Percentiles rank a stretch among this genome's conserved stretches.
These are phyloP conservation scores for Cutaneotrichosporon sp. DNA, from an alignment of 1,284 basidiomycete species.

Conservation along the genomic window DNA sequence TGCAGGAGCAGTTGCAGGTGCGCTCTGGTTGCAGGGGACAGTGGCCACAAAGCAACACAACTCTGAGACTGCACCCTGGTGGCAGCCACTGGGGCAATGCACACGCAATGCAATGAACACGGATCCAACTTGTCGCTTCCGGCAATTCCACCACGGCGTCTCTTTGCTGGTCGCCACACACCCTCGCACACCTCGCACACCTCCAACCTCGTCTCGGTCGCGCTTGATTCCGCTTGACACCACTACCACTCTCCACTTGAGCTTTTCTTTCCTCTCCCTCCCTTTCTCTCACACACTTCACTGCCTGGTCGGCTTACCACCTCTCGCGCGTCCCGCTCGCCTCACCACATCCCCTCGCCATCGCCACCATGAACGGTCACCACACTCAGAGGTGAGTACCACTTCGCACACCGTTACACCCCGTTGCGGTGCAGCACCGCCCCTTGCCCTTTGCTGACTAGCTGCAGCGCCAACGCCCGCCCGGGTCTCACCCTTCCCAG, in stretches of 20 bases:
- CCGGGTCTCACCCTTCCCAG: conserved; percentile 13
- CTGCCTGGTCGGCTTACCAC: neutral
- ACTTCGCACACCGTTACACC: neutral
- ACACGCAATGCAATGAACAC: no score
- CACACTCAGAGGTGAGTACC: neutral
- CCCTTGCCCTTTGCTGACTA: neutral
- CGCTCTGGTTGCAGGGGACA: no score
- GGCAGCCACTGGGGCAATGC: no score
- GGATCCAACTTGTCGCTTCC: no score
- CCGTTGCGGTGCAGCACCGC: neutral
- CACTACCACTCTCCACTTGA: neutral
- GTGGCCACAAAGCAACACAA: no score
- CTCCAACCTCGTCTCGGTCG: no score
- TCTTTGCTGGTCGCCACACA: no score
- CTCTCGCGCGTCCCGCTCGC: neutral
- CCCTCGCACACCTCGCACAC: no score
- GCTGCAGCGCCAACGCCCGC: neutral
- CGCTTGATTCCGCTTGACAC: neutral
- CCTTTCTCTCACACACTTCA: neutral
- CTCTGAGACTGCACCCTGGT: no score
- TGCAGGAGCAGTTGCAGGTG: no score
- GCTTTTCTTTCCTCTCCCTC: neutral
- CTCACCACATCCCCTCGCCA: neutral
- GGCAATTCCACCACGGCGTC: no score
- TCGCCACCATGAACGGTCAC: neutral